phyloP scores from a whole-genome alignment of 768 basidiomycete species.

The Hypholoma sublateritium region DNA sequence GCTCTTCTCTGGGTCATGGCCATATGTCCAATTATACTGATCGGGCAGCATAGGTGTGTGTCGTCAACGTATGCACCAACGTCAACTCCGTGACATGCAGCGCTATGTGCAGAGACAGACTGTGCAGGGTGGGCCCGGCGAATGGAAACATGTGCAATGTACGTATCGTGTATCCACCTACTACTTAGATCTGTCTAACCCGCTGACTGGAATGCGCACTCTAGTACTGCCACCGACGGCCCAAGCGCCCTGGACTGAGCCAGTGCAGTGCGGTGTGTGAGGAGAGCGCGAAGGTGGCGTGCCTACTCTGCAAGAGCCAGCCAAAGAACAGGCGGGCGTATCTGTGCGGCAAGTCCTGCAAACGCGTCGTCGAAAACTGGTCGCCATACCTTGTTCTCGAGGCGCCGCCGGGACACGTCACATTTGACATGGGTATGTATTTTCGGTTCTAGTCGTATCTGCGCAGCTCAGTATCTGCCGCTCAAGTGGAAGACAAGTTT shows the following conservation, averaged over 20 bases:
- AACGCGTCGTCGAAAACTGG: slow-evolving; percentile 10
- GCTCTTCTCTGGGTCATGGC: neutral
- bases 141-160: slow-evolving; percentile 17
- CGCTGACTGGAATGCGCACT: neutral
- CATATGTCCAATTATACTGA: too few relatives aligned
- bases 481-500: slow-evolving; percentile 16
- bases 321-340: slow-evolving; percentile 12
- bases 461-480: neutral
- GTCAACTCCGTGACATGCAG: slow-evolving; percentile 12
- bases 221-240: slow-evolving; percentile 1
- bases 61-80: neutral
- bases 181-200: neutral
- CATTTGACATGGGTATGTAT: slow-evolving; percentile 12
- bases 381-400: slow-evolving; percentile 16
- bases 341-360: slow-evolving; percentile 15
- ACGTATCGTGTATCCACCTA: neutral
- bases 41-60: neutral
- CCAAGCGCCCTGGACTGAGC: neutral
- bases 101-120: slow-evolving; percentile 10
- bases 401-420: slow-evolving; percentile 14
- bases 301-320: slow-evolving; percentile 15
- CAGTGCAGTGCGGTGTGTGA: slow-evolving; percentile 14
- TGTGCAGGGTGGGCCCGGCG: slow-evolving; percentile 9
- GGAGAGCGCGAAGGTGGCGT: slow-evolving; percentile 12
- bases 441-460: neutral